Evolutionary conservation across 2,329 filamentous ascomycete species (phyloP), one percentile per base, ranked within the genome.

Genomic region (Neodidymelliopsis sp.): DNA sequence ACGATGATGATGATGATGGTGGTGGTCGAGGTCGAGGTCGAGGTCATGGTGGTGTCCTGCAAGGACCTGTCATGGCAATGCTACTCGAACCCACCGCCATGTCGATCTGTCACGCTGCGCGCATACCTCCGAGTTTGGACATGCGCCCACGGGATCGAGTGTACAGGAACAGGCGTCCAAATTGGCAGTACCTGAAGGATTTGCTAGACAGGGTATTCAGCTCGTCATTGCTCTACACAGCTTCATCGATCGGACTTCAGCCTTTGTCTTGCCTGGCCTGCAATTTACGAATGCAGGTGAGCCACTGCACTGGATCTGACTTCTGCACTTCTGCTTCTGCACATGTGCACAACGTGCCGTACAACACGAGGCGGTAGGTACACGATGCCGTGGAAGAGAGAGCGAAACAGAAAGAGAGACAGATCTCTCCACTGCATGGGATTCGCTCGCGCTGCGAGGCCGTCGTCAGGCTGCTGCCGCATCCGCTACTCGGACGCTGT

Each of bases 381-480:
- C 48, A 40, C 16, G 18, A 23, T 33, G 8, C 13, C 20, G 27
- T 42, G 36, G n/a, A n/a, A n/a, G n/a, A n/a, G n/a, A n/a, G n/a
- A n/a, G n/a, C n/a, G n/a, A n/a, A n/a, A n/a, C n/a, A n/a, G n/a
- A n/a, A n/a, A n/a, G n/a, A n/a, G n/a, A n/a, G n/a, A n/a, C n/a
- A 25, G 16, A 38, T 44, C 44, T 15, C 19, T 50, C 42, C 52
- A 47, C 30, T 20, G 40, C 45, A 22, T 27, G 40, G 37, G 43
- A 31, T 46, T 34, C 55, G 49, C 18, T 29, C 12, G 43, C 36
- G 53, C 45, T 52, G 49, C 51, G 57, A 56, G 59, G 60, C 60
- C 62, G 60, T 59, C 62, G 60, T 23, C 6, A 22, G 23, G 33
- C 38, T 15, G 10, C 27, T 37, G 43, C 35, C 23, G 15, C 6